Conservation (phyloP, 2,329 filamentous ascomycete species). For the Xylaria sp. region DNA sequence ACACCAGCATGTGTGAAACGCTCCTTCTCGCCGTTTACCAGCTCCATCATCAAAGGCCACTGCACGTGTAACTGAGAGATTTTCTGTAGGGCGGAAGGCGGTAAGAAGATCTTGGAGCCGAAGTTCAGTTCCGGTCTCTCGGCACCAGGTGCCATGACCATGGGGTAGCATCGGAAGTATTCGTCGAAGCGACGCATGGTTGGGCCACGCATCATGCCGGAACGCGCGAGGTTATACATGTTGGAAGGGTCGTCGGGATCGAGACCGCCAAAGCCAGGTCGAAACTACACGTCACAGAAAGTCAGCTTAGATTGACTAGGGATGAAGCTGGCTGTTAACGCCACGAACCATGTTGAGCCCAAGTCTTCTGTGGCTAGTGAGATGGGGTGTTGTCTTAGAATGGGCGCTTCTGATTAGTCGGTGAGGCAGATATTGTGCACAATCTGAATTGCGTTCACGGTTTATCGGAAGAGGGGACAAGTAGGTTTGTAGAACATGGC, state of each 20-base stretch:
- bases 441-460: not conserved
- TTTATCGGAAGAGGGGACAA: not conserved
- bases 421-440: not conserved
- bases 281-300: constrained; percentile 42
- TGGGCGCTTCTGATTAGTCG: constrained; percentile 21
- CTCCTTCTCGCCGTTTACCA: constrained; percentile 85
- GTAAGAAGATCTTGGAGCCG: constrained; percentile 96
- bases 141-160: constrained; percentile 91
- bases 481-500: not conserved
- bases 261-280: constrained; percentile 55
- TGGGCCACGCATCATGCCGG: constrained; percentile 57
- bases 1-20: constrained; percentile 93
- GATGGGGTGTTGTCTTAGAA: constrained; percentile 26
- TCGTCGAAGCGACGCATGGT: constrained; percentile 88
- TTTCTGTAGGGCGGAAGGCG: constrained; percentile 96
- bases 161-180: constrained; percentile 96
- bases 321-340: constrained; percentile 7
- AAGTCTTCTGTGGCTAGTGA: not conserved
- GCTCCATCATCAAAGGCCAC: constrained; percentile 96
- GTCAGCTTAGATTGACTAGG: constrained; percentile 10
- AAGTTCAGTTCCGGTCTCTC: constrained; percentile 92
- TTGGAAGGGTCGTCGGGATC: constrained; percentile 60
- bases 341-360: constrained; percentile 33
- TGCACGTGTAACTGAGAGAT: constrained; percentile 95
- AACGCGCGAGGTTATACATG: constrained; percentile 60